Percentiles rank a stretch among this genome's conserved stretches.
Evolutionary conservation across 2,329 filamentous ascomycete genomes (phyloP).

Genomic region (Chalara sp.): DNA sequence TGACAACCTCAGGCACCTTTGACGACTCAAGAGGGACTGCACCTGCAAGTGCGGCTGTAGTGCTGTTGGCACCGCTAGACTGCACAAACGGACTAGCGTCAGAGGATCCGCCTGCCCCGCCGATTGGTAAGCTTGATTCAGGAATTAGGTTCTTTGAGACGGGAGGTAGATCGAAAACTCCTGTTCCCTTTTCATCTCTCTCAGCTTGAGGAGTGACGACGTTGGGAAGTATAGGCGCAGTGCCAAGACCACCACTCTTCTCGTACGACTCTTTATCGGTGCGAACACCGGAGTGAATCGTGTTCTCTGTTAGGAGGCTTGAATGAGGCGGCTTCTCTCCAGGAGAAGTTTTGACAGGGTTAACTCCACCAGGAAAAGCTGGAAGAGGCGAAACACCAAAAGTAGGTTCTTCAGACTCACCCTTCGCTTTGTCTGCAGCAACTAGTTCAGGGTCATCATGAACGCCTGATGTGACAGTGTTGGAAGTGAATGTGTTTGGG

Average conservation of each 20-base stretch:
- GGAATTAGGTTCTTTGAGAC: constrained; percentile 64
- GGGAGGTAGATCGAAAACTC: constrained; percentile 44
- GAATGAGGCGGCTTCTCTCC: constrained; percentile 74
- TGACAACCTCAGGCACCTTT: constrained; percentile 57
- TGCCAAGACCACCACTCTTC: constrained; percentile 57
- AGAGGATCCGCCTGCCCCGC: constrained; percentile 41
- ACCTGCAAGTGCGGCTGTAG: constrained; percentile 34
- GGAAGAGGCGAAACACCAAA: constrained; percentile 57
- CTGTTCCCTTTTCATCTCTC: constrained; percentile 23
- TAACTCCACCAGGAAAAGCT: constrained; percentile 57
- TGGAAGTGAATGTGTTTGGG: constrained; percentile 53
- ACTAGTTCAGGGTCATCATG: constrained; percentile 76
- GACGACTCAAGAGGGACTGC: constrained; percentile 34
- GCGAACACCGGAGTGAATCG: constrained; percentile 63
- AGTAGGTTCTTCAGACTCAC: constrained; percentile 32
- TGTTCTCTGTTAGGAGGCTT: constrained; percentile 57
- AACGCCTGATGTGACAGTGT: constrained; percentile 66
- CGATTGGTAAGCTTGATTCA: constrained; percentile 72
- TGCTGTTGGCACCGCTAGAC: constrained; percentile 41
- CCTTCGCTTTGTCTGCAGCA: constrained; percentile 36
- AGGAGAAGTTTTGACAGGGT: constrained; percentile 72
- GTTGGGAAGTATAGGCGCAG: constrained; percentile 24
- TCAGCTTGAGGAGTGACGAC: constrained; percentile 35
- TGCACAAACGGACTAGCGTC: constrained; percentile 43
- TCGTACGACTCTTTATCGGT: constrained; percentile 84